These are phyloP conservation scores for Camelina sativa DNA, from an alignment of 345 rosid genomes.

Conservation along the genomic window DNA sequence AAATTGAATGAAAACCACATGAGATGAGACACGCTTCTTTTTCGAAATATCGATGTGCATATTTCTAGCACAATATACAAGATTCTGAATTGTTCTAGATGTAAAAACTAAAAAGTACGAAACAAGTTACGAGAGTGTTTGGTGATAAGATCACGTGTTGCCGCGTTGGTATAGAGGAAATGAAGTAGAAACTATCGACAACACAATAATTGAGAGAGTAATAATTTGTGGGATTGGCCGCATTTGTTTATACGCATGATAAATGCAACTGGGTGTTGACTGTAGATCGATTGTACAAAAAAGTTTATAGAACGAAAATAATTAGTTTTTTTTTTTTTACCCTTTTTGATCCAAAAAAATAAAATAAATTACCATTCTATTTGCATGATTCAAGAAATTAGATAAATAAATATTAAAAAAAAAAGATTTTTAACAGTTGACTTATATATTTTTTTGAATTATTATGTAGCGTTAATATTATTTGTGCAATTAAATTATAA, in stretches of 20 bases:
- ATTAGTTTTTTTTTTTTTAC: too few relatives aligned
- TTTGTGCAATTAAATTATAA: background rate
- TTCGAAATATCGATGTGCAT: background rate
- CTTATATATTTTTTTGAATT: background rate
- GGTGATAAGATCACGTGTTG: conserved; percentile 19
- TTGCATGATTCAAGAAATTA: background rate
- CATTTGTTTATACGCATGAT: background rate
- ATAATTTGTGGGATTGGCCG: background rate
- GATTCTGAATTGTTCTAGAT: conserved; percentile 9
- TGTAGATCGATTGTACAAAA: background rate
- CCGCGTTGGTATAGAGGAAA: background rate
- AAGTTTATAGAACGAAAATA: background rate
- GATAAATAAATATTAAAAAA: too few relatives aligned
- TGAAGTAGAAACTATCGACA: conserved; percentile 8
- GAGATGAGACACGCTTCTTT: conserved; percentile 1
- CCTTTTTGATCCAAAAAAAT: too few relatives aligned
- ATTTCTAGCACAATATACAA: background rate
- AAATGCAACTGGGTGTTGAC: background rate
- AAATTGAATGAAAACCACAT: conserved; percentile 10
- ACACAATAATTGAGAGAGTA: background rate
- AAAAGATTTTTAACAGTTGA: background rate
- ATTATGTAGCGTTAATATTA: background rate
- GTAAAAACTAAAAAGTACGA: background rate
- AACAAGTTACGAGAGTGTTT: background rate
- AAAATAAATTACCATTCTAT: background rate